Evolutionary conservation across 2,329 filamentous ascomycete species (phyloP).

Genomic region (Colletotrichum sansevieriae): DNA sequence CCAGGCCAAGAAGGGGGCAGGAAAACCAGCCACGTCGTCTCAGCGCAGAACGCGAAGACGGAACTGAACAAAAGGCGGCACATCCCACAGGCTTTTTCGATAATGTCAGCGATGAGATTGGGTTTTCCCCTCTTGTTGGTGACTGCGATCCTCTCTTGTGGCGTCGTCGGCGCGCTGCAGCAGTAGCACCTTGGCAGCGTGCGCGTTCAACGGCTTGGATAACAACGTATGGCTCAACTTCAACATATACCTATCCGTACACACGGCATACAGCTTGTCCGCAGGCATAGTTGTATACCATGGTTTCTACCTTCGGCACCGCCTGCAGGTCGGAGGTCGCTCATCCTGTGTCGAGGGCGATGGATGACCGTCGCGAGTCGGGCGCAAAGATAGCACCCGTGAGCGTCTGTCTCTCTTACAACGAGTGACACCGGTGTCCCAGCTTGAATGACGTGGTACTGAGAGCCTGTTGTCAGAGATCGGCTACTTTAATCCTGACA

Average conservation of each 20-base stretch:
- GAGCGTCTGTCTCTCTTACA: neutral
- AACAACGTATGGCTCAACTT: too few species aligned
- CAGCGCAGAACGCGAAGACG: constrained; percentile 1
- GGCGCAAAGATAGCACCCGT: neutral
- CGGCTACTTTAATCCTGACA: constrained; percentile 30
- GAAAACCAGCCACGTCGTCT: constrained; percentile 10
- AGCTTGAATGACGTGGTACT: constrained; percentile 18
- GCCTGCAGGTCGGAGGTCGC: neutral
- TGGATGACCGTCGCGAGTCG: constrained; percentile 5
- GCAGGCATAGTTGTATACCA: too few species aligned
- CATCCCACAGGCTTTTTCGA: neutral
- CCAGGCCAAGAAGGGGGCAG: neutral
- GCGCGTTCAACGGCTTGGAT: neutral
- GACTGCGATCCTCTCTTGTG: neutral
- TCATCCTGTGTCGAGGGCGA: constrained; percentile 6
- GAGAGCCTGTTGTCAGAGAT: constrained; percentile 23
- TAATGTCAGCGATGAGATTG: constrained; percentile 1
- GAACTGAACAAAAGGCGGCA: constrained; percentile 8
- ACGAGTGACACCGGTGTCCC: constrained; percentile 25
- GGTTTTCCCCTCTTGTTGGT: constrained; percentile 24
- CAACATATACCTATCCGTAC: too few species aligned
- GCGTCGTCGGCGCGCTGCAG: neutral
- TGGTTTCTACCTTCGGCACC: constrained; percentile 9
- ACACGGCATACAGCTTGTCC: too few species aligned
- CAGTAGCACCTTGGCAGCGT: neutral